Conservation (phyloP, 805 yeast genomes). For the Saccharomyces mikatae region DNA sequence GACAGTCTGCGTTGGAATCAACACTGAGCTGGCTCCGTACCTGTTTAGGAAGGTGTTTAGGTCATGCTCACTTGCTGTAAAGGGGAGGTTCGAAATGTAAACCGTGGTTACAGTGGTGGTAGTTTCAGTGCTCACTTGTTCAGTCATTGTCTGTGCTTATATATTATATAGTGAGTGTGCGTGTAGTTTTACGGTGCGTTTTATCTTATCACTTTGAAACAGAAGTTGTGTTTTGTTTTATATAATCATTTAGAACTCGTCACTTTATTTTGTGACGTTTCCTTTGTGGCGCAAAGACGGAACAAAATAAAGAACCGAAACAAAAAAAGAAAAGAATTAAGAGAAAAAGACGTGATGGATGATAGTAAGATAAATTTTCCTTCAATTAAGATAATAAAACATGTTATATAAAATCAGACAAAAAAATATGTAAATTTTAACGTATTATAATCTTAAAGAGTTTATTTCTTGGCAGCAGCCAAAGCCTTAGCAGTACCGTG, state of each 20-base stretch:
- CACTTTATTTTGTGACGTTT: not conserved
- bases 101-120: constrained; percentile 30
- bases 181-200: not conserved
- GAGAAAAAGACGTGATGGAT: not conserved
- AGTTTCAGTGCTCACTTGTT: not conserved
- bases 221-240: not conserved
- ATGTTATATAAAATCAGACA: not conserved
- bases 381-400: not conserved
- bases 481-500: constrained; percentile 95
- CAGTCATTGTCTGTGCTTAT: not conserved
- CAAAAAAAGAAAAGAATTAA: not conserved
- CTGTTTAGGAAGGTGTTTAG: constrained; percentile 38
- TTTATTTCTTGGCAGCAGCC: constrained; percentile 47
- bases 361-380: not conserved
- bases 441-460: not conserved
- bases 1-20: constrained; percentile 49
- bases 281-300: not conserved
- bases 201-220: no score
- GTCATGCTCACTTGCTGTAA: constrained; percentile 45
- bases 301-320: not conserved
- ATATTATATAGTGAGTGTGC: not conserved
- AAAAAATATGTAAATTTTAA: not conserved
- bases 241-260: not conserved
- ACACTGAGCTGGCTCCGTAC: constrained; percentile 36
- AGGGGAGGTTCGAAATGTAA: constrained; percentile 48